Base-by-base conservation (phyloP, 2,329 filamentous ascomycete genomes). In the Arthrobotrys sphaeroides region DNA sequence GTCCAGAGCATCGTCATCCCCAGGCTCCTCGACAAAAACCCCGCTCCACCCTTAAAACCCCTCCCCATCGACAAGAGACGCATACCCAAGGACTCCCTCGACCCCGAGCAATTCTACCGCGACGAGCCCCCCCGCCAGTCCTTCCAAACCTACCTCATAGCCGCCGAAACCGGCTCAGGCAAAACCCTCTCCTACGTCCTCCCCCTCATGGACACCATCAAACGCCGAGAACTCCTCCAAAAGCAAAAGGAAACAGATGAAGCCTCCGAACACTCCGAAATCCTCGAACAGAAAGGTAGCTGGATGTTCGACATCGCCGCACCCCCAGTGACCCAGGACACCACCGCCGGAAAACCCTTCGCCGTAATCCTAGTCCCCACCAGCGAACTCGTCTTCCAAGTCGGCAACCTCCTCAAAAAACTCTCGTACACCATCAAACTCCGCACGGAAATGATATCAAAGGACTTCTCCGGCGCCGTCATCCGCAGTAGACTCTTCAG, bases 141-240 rank as follows among this genome's bases (percentile, higher is more conserved):
- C 16, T 69, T 87, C 80, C 84, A 89, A 64, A 86, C 89, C 61
- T 97, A 92, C 81, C 86, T 99, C 10, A 86, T 99, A 57, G 95
- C 95, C 2, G 95, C 95, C 9, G 95, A 99, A 85, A 99, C 95
- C 0, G 95, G 95, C 10, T 98, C 95, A 0, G 95, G 95, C 74
- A 99, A 99, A 85, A 99, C 95, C 0, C 85, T 99, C 77, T 93
- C 95, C 6, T 99, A 99, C 81, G 85, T 98, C 3, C 83, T 97
- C 3, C 96, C 95, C 0, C 87, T 90, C 13, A 85, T 99, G 61
- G 89, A 99, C 83, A 91, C 92, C 6, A 83, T 99, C 79, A 99
- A 99, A 84, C 84, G 88, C 33, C 89, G 88, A 4, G 92, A 94
- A 80, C 85, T 85, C 0, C 82, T 84, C 10, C 90, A 93, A 77